A percentile compares a stretch with the other conserved stretches of the same genome.
Conservation (phyloP, 2,329 filamentous ascomycete genomes). For the Fusarium dlaminii region DNA sequence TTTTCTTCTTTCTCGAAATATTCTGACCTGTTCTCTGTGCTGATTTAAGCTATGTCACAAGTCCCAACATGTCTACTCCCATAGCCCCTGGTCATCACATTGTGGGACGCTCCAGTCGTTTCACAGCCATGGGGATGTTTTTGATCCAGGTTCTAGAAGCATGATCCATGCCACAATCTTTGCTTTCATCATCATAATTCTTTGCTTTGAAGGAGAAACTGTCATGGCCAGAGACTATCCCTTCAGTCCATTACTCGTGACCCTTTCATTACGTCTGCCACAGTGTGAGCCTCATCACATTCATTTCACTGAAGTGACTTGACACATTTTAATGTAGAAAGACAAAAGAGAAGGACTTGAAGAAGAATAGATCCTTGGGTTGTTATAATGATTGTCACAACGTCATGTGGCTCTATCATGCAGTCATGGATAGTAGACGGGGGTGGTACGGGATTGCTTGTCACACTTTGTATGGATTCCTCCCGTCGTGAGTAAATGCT, state of each 20-base stretch:
- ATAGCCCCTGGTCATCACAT: background rate
- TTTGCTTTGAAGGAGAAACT: background rate
- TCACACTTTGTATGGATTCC: background rate
- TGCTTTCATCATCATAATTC: background rate
- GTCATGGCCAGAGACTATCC: background rate
- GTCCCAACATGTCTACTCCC: background rate
- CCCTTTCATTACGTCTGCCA: background rate
- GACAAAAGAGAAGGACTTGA: rapidly evolving
- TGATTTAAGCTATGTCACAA: background rate
- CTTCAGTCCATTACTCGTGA: background rate
- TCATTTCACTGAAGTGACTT: too few species aligned
- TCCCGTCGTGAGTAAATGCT: background rate
- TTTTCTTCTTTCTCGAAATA: background rate
- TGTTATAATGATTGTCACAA: too few species aligned
- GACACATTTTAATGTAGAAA: rapidly evolving
- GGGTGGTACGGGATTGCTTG: background rate
- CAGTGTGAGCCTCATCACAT: background rate
- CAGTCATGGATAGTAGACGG: background rate
- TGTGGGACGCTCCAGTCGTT: background rate
- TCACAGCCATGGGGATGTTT: too few species aligned
- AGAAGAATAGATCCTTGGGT: background rate
- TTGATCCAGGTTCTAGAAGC: background rate
- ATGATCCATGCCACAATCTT: background rate
- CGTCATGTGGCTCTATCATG: background rate
- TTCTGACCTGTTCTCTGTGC: background rate